Evolutionary conservation across 371 early-diverging fungal genomes (phyloP), one percentile per base, ranked within the genome.

Genomic region (Rhizopus arrhizus): DNA sequence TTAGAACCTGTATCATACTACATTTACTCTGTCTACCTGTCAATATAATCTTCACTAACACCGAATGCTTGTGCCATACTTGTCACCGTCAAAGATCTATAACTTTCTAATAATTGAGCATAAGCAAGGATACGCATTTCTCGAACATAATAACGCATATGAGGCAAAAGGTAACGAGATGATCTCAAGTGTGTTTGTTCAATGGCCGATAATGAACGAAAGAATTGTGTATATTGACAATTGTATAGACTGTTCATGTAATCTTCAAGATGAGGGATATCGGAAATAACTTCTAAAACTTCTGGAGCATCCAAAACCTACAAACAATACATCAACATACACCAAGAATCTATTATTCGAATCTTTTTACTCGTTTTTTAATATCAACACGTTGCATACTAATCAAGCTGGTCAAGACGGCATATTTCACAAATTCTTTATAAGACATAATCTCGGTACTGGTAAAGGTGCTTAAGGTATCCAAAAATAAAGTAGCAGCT

Each of bases 61-160:
- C 98, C 98, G 85, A 99, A 99, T 33, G 94, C 84, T 49, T 89
- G 85, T 31, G 99, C 99, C 97, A 99, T 96, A 56, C 92, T 93
- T 62, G 91, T 90, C 62, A 99, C 85, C 9, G 96, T 94, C 48
- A 99, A 80, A 49, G 92, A 92, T 66, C 96, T 85, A 75, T 99
- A 99, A 35, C 97, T 97, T 66, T 99, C 95, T 38, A 99, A 83
- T 40, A 99, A 79, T 77, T 99, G 99, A 15, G 93, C 90, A 79
- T 99, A 99, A 41, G 91, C 95, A 40, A 91, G 87, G 55, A 99
- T 95, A 65, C 97, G 92, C 98, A 99, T 97, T 73, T 99, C 99
- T 45, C 96, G 93, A 12, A 93, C 91, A 68, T 95, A 96, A 80
- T 83, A 98, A 6, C 89, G 87, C 77, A 87, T 87, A 66, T 99